Evolutionary conservation across 345 rosid genomes (phyloP).

Genomic region (Salix purpurea): DNA sequence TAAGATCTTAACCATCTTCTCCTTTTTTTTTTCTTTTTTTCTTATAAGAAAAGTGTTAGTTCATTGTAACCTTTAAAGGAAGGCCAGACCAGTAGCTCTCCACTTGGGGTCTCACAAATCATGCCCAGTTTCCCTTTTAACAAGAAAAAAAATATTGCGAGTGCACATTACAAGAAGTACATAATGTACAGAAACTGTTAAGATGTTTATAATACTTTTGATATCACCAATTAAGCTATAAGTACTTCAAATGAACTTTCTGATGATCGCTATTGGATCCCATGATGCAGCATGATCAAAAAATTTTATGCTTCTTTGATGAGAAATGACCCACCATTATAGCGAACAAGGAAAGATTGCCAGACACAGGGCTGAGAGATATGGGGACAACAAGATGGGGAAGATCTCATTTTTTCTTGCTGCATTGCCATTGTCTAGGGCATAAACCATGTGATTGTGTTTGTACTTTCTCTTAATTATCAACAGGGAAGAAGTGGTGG

Average conservation of each 20-base stretch:
- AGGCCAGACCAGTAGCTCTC: background rate
- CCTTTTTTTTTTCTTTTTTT: too few relatives aligned
- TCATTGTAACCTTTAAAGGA: background rate
- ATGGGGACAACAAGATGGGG: slow-evolving; percentile 12
- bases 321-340: background rate
- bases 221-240: background rate
- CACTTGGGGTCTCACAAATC: slow-evolving; percentile 18
- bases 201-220: slow-evolving; percentile 6
- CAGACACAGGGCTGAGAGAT: background rate
- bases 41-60: background rate
- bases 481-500: background rate
- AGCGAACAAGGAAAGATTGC: background rate
- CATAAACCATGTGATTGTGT: slow-evolving; percentile 13
- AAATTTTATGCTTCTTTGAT: background rate
- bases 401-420: background rate
- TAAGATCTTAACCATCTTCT: background rate
- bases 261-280: slow-evolving; percentile 16
- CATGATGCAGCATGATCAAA: slow-evolving; percentile 7
- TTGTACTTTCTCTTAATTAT: background rate
- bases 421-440: background rate
- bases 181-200: slow-evolving; percentile 12
- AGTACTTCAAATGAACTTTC: background rate
- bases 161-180: background rate
- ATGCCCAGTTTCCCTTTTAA: slow-evolving; percentile 11
- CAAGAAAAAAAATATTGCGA: background rate